Evolutionary conservation across 768 basidiomycete genomes (phyloP).

Genomic region (Lactarius tabidus): DNA sequence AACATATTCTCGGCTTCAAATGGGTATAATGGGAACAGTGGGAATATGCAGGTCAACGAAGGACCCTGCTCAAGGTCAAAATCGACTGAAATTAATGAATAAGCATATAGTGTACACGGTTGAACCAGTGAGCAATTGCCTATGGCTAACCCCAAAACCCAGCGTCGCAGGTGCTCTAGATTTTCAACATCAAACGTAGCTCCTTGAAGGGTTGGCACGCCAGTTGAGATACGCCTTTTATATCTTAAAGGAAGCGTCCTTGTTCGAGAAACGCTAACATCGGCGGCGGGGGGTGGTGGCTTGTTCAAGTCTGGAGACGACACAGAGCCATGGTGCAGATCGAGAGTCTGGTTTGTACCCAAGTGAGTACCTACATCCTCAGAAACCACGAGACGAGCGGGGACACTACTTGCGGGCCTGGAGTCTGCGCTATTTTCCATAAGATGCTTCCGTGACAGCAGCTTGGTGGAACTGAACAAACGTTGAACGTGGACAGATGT

Average conservation of each 20-base stretch:
- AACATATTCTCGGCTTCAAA: constrained; percentile 82
- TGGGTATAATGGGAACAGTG: constrained; percentile 57
- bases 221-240: constrained; percentile 24
- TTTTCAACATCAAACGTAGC: constrained; percentile 48
- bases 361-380: not conserved
- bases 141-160: constrained; percentile 65
- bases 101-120: not conserved
- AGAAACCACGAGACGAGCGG: not conserved
- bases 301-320: constrained; percentile 27
- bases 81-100: constrained; percentile 49
- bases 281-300: constrained; percentile 12
- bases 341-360: constrained; percentile 4
- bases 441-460: not conserved
- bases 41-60: constrained; percentile 65
- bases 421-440: constrained; percentile 10
- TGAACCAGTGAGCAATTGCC: constrained; percentile 39
- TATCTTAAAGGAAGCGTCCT: constrained; percentile 38
- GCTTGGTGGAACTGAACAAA: not conserved
- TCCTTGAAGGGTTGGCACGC: constrained; percentile 29
- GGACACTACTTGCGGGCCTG: not conserved
- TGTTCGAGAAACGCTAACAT: constrained; percentile 11
- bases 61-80: constrained; percentile 90
- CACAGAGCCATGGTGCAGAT: constrained; percentile 21
- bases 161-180: constrained; percentile 50
- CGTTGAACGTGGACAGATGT: not conserved